Conservation (phyloP, 495 filamentous ascomycete genomes). For the Bacidia rubella region DNA sequence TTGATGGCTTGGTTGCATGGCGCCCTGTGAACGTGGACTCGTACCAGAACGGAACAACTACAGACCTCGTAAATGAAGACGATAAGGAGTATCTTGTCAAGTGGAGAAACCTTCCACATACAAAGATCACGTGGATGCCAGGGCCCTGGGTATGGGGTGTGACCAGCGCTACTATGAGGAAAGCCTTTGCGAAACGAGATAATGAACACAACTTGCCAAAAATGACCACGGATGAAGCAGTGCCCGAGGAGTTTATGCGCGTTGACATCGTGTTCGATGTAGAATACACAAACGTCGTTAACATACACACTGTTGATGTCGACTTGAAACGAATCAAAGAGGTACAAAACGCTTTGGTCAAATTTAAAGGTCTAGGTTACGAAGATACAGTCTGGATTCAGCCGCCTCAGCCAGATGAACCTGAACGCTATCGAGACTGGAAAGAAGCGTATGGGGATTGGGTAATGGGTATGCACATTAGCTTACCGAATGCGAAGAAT, state of each 20-base stretch:
- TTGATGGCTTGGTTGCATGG: conserved; percentile 75
- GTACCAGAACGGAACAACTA: conserved; percentile 31
- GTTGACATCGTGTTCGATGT: conserved; percentile 83
- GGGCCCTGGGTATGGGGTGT: conserved; percentile 84
- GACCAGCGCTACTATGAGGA: conserved; percentile 46
- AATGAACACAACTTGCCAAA: conserved; percentile 47
- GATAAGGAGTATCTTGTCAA: conserved; percentile 84
- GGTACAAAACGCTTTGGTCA: conserved; percentile 60
- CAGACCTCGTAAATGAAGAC: conserved; percentile 49
- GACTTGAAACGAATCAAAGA: conserved; percentile 56
- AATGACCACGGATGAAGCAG: conserved; percentile 61
- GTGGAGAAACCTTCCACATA: conserved; percentile 68
- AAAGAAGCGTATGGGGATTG: conserved; percentile 71
- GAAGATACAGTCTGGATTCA: conserved; percentile 84
- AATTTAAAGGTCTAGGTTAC: conserved; percentile 91
- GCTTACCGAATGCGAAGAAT: conserved; percentile 34
- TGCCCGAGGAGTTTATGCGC: conserved; percentile 70
- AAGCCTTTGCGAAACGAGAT: conserved; percentile 58
- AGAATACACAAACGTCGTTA: conserved; percentile 39
- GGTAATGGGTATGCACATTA: conserved; percentile 59
- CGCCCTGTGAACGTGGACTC: conserved; percentile 43
- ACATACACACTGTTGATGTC: conserved; percentile 38
- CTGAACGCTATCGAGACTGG: conserved; percentile 68
- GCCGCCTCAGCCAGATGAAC: conserved; percentile 54
- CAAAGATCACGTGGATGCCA: conserved; percentile 67